A percentile compares a stretch with the other conserved stretches of the same genome.
Conservation (phyloP, 305 asterid genomes). For the Solanum hybrid region DNA sequence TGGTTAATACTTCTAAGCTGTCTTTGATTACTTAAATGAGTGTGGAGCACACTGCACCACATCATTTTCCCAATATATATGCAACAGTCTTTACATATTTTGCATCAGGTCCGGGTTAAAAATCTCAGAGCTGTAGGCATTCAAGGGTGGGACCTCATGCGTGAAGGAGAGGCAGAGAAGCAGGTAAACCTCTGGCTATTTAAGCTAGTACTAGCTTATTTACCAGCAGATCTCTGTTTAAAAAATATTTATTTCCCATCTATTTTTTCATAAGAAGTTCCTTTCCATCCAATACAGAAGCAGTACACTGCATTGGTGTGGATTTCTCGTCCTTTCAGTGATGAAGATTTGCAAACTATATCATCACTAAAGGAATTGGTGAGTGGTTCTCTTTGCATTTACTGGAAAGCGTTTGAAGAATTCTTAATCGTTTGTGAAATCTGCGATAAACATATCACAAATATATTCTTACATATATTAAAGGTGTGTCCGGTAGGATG, state of each 20-base stretch:
- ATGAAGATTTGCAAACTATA: slow-evolving; percentile 43
- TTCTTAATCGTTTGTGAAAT: neutral
- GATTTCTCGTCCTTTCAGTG: slow-evolving; percentile 61
- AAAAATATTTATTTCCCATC: neutral
- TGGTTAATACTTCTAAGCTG: slow-evolving; percentile 10
- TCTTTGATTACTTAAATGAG: neutral
- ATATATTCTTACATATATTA: neutral
- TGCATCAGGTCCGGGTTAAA: slow-evolving; percentile 57
- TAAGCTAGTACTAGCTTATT: neutral
- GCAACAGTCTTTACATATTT: neutral
- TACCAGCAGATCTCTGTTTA: neutral
- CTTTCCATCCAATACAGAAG: slow-evolving; percentile 43
- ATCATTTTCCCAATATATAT: neutral
- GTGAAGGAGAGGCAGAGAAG: slow-evolving; percentile 97
- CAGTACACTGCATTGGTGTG: slow-evolving; percentile 87
- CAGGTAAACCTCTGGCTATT: slow-evolving; percentile 41
- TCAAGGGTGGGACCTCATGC: slow-evolving; percentile 90
- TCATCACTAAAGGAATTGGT: slow-evolving; percentile 60
- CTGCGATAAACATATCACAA: neutral
- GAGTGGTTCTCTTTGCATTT: slow-evolving; percentile 1
- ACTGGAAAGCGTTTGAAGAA: neutral
- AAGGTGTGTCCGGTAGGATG: neutral
- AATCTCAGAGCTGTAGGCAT: slow-evolving; percentile 62
- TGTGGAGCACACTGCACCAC: neutral
- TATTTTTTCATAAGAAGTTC: neutral